phyloP scores from a whole-genome alignment of 2,329 filamentous ascomycete genomes.

The Eutypella sp. region DNA sequence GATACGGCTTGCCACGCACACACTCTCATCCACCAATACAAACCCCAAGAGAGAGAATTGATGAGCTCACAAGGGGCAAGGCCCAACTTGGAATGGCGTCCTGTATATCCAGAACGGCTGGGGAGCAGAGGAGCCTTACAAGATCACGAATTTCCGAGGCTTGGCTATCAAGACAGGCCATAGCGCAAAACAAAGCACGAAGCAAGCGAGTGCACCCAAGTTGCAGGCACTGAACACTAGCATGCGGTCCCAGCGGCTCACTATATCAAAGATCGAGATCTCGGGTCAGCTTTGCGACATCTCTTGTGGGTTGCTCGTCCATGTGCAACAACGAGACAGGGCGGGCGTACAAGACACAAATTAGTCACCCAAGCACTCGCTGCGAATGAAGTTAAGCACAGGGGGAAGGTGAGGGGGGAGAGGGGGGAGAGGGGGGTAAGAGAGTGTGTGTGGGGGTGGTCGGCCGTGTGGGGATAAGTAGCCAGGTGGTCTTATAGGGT shows the following conservation, averaged over 20 bases:
- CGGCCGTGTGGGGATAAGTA: too few species aligned
- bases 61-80: not conserved
- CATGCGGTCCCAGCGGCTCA: conserved; percentile 95
- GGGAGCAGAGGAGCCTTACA: conserved; percentile 69
- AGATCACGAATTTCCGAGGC: conserved; percentile 90
- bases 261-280: conserved; percentile 44
- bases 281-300: conserved; percentile 23
- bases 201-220: conserved; percentile 82
- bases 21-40: conserved; percentile 14
- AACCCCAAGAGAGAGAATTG: conserved; percentile 5
- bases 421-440: conserved; percentile 19
- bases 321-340: conserved; percentile 38
- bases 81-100: too few species aligned
- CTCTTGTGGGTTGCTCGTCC: conserved; percentile 20
- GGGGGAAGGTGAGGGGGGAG: conserved; percentile 4
- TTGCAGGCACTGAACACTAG: conserved; percentile 91
- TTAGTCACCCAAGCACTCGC: conserved; percentile 27
- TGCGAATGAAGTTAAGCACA: conserved; percentile 32
- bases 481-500: too few species aligned
- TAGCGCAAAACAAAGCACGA: conserved; percentile 86
- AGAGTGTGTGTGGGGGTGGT: too few species aligned
- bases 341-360: conserved; percentile 40
- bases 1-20: conserved; percentile 25
- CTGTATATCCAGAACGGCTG: too few species aligned
- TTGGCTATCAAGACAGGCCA: conserved; percentile 76